Conservation (phyloP, 1,284 basidiomycete genomes). For the Exsudoporus floridanus region DNA sequence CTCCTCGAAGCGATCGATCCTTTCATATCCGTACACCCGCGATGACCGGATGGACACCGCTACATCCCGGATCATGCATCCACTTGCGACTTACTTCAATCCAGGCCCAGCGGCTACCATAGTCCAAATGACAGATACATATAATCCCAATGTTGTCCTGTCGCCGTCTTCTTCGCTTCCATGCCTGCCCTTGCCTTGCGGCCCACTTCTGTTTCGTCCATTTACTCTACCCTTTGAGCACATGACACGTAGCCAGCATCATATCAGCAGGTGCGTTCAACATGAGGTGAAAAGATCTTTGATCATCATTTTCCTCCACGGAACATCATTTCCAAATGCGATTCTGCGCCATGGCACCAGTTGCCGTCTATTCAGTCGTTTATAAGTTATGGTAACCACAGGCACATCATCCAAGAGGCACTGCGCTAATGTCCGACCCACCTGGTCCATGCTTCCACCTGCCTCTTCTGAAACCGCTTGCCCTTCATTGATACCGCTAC, state of each 20-base stretch:
- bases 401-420: slow-evolving; percentile 27
- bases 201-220: slow-evolving; percentile 25
- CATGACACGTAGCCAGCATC: slow-evolving; percentile 28
- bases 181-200: slow-evolving; percentile 22
- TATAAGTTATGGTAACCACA: slow-evolving; percentile 28
- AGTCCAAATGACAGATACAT: slow-evolving; percentile 7
- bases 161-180: slow-evolving; percentile 27
- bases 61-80: slow-evolving; percentile 33
- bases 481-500: slow-evolving; percentile 26
- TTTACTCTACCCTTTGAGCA: slow-evolving; percentile 26
- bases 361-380: slow-evolving; percentile 33
- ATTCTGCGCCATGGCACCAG: slow-evolving; percentile 25
- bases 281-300: slow-evolving; percentile 36
- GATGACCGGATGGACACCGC: slow-evolving; percentile 24
- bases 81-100: slow-evolving; percentile 13
- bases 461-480: slow-evolving; percentile 19
- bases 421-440: slow-evolving; percentile 37
- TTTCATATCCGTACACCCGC: slow-evolving; percentile 37
- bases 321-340: slow-evolving; percentile 26
- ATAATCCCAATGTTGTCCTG: slow-evolving; percentile 15
- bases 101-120: slow-evolving; percentile 12
- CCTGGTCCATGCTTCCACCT: slow-evolving; percentile 24
- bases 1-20: slow-evolving; percentile 14
- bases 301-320: slow-evolving; percentile 26
- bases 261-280: slow-evolving; percentile 32